Conservation (phyloP, 495 filamentous ascomycete genomes). For the Neurospora tetrasperma region DNA sequence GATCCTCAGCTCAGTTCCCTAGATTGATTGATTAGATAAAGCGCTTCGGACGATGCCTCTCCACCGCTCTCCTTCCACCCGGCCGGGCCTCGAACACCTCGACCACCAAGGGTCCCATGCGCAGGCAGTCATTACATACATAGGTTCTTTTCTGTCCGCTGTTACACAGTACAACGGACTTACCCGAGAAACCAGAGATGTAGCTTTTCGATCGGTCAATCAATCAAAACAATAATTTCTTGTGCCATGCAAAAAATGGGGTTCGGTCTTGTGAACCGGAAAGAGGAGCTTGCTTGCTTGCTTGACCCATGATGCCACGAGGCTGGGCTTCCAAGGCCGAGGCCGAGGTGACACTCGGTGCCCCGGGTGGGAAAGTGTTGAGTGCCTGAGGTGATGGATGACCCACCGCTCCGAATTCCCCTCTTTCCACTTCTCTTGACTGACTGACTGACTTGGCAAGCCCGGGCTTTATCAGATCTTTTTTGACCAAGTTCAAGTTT, state of each 20-base stretch:
- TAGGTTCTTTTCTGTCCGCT: background rate
- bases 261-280: background rate
- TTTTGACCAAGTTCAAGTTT: background rate
- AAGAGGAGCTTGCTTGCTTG: background rate
- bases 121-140: background rate
- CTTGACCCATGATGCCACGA: background rate
- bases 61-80: background rate
- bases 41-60: background rate
- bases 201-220: background rate
- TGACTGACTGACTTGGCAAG: background rate
- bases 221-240: background rate
- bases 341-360: background rate
- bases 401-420: background rate
- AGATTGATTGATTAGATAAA: conserved; percentile 22
- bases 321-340: background rate
- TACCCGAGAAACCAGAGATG: no score
- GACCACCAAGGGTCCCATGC: background rate
- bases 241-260: background rate
- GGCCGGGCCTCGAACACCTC: background rate
- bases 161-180: background rate
- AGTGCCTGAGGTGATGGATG: no score
- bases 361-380: background rate
- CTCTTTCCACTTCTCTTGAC: background rate
- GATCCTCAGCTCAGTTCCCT: background rate
- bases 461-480: background rate